These are phyloP conservation scores for Lagenaria siceraria DNA, from an alignment of 306 rosid genomes.

Conservation along the genomic window DNA sequence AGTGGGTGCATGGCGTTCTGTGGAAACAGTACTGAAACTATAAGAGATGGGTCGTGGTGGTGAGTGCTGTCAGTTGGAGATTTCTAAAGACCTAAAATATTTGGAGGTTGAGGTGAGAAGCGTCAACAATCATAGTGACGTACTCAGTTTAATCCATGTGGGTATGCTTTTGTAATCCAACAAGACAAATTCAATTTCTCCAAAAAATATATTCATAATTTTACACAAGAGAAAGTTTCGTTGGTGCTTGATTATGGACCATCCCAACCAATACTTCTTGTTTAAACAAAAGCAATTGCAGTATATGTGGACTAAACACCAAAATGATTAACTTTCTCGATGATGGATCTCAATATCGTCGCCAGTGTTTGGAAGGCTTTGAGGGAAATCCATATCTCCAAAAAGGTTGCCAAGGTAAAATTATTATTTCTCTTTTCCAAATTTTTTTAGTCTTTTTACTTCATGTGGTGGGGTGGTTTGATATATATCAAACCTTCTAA, in stretches of 20 bases:
- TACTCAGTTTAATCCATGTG: slow-evolving; percentile 12
- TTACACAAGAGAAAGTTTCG: not conserved
- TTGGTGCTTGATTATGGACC: slow-evolving; percentile 35
- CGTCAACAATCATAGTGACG: rapidly evolving
- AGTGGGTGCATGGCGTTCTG: slow-evolving; percentile 22
- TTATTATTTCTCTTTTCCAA: too few species aligned
- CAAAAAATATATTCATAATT: not conserved
- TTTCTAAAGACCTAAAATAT: slow-evolving; percentile 2
- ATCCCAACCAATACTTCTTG: slow-evolving; percentile 3
- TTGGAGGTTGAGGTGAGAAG: rapidly evolving
- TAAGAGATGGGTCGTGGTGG: slow-evolving; percentile 16
- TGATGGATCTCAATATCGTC: slow-evolving; percentile 17
- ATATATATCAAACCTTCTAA: too few species aligned
- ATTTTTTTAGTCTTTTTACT: too few species aligned
- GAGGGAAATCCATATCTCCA: slow-evolving; percentile 30
- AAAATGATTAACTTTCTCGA: not conserved
- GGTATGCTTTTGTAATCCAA: slow-evolving; percentile 17
- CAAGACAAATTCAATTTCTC: slow-evolving; percentile 11
- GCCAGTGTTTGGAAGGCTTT: slow-evolving; percentile 25
- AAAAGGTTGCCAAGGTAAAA: slow-evolving; percentile 21
- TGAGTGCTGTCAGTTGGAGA: slow-evolving; percentile 27
- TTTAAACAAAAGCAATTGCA: not conserved
- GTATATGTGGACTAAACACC: not conserved
- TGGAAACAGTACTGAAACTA: not conserved
- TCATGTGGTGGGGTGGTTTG: too few species aligned